Percentiles rank a stretch among this genome's conserved stretches.
Evolutionary conservation across 1,284 basidiomycete genomes (phyloP).

Genomic region (Vanrija sp.): DNA sequence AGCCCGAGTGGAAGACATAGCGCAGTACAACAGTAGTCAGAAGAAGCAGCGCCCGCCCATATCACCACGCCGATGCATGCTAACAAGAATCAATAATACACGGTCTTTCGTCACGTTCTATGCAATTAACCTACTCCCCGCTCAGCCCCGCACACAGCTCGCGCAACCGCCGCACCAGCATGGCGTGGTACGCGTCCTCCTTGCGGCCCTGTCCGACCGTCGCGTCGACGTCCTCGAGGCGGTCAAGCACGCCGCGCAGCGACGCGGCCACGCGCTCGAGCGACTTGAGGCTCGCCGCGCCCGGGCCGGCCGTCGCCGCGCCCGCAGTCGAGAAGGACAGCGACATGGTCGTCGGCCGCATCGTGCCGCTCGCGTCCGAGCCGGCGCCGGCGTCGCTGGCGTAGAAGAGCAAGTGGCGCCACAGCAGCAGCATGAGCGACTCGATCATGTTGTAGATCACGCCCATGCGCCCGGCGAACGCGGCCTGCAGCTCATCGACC

Average conservation of each 20-base stretch:
- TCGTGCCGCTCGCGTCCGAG: slow-evolving; percentile 9
- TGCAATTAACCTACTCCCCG: slow-evolving; percentile 7
- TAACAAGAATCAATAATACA: no score
- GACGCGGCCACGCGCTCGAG: slow-evolving; percentile 37
- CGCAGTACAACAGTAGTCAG: no score
- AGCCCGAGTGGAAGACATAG: slow-evolving; percentile 16
- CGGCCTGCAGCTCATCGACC: slow-evolving; percentile 13
- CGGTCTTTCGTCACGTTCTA: no score
- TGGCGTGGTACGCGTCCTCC: slow-evolving; percentile 37
- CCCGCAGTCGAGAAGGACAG: slow-evolving; percentile 22
- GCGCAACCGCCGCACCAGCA: slow-evolving; percentile 41
- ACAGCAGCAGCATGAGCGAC: slow-evolving; percentile 76
- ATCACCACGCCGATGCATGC: no score
- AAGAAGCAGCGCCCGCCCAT: no score
- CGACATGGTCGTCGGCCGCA: slow-evolving; percentile 36
- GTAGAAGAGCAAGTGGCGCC: slow-evolving; percentile 70
- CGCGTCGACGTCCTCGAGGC: slow-evolving; percentile 46
- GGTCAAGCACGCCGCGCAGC: slow-evolving; percentile 38
- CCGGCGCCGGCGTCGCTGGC: slow-evolving; percentile 40
- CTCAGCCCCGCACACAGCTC: slow-evolving; percentile 39
- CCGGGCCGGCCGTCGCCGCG: slow-evolving; percentile 17
- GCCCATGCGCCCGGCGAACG: slow-evolving; percentile 4
- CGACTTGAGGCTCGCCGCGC: slow-evolving; percentile 23
- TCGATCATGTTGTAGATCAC: slow-evolving; percentile 59
- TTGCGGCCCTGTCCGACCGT: slow-evolving; percentile 24